Evolutionary conservation across 1,284 basidiomycete genomes (phyloP).

Genomic region (Ganoderma lingzhi): DNA sequence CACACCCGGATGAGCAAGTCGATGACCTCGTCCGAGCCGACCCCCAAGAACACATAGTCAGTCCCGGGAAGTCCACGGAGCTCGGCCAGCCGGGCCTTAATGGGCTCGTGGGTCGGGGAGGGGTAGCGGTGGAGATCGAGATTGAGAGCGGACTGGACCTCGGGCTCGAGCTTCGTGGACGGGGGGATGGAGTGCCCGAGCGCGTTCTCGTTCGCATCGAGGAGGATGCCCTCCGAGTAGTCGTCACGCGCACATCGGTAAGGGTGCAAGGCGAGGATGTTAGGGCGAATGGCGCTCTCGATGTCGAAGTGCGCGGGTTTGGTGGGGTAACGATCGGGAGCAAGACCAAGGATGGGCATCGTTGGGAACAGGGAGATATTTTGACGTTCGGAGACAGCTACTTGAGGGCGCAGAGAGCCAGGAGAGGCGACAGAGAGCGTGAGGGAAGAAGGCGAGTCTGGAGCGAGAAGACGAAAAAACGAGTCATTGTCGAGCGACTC

Average conservation of each 20-base stretch:
- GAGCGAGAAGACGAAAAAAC: slow-evolving; percentile 11
- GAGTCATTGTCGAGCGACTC: slow-evolving; percentile 19
- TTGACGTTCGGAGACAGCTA: neutral
- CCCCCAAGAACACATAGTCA: slow-evolving; percentile 91
- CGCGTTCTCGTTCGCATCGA: slow-evolving; percentile 98
- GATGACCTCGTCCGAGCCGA: slow-evolving; percentile 97
- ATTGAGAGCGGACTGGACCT: slow-evolving; percentile 47
- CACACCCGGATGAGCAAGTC: slow-evolving; percentile 94
- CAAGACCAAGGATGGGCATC: slow-evolving; percentile 58
- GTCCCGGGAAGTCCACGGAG: slow-evolving; percentile 73
- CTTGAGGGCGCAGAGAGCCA: neutral
- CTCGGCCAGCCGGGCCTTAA: slow-evolving; percentile 81
- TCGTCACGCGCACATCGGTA: slow-evolving; percentile 98
- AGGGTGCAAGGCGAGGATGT: slow-evolving; percentile 92
- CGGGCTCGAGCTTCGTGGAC: slow-evolving; percentile 39
- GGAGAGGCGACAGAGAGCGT: neutral
- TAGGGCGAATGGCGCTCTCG: slow-evolving; percentile 87
- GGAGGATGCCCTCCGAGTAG: slow-evolving; percentile 92
- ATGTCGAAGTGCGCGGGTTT: slow-evolving; percentile 84
- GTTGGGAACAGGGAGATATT: neutral
- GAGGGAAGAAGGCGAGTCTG: slow-evolving; percentile 9
- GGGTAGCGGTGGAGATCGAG: slow-evolving; percentile 87
- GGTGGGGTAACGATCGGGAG: slow-evolving; percentile 50
- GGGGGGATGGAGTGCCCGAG: slow-evolving; percentile 85
- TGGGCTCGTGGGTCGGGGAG: slow-evolving; percentile 81